phyloP scores from a whole-genome alignment of 2,329 filamentous ascomycete species.

The Sporothrix luriei region DNA sequence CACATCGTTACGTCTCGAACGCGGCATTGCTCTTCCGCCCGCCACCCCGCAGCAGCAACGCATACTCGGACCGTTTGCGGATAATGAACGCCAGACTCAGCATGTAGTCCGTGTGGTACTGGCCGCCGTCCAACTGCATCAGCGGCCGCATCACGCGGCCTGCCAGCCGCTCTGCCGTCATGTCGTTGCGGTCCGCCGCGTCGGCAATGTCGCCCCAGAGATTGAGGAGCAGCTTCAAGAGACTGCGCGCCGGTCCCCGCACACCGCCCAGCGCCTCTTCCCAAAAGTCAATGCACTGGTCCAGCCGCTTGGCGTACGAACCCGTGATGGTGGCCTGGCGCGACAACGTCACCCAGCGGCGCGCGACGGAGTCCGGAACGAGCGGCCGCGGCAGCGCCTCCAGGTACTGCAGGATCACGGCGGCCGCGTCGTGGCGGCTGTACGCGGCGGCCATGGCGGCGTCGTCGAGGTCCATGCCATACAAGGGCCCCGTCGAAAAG shows the following conservation, averaged over 20 bases:
- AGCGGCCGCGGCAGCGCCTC: slow-evolving; percentile 47
- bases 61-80: slow-evolving; percentile 49
- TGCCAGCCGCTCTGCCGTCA: slow-evolving; percentile 50
- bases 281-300: slow-evolving; percentile 53
- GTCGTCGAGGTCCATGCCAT: slow-evolving; percentile 44
- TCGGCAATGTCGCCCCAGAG: slow-evolving; percentile 50
- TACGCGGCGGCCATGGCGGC: slow-evolving; percentile 37
- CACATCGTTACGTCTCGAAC: slow-evolving; percentile 32
- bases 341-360: slow-evolving; percentile 48
- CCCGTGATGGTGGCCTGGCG: slow-evolving; percentile 46
- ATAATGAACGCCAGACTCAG: slow-evolving; percentile 51
- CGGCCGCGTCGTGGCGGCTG: slow-evolving; percentile 48
- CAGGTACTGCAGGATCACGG: slow-evolving; percentile 47
- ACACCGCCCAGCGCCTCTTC: slow-evolving; percentile 50
- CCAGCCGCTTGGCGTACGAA: slow-evolving; percentile 43
- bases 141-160: slow-evolving; percentile 46
- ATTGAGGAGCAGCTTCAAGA: slow-evolving; percentile 50
- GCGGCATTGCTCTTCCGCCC: slow-evolving; percentile 39
- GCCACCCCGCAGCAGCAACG: slow-evolving; percentile 43
- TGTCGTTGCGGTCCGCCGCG: slow-evolving; percentile 46
- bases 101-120: slow-evolving; percentile 47
- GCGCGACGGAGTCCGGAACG: slow-evolving; percentile 45
- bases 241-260: slow-evolving; percentile 43
- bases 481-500: slow-evolving; percentile 45
- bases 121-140: slow-evolving; percentile 43